phyloP scores from a whole-genome alignment of 805 yeast genomes.

The Sugiyamaella qingdaonensis region DNA sequence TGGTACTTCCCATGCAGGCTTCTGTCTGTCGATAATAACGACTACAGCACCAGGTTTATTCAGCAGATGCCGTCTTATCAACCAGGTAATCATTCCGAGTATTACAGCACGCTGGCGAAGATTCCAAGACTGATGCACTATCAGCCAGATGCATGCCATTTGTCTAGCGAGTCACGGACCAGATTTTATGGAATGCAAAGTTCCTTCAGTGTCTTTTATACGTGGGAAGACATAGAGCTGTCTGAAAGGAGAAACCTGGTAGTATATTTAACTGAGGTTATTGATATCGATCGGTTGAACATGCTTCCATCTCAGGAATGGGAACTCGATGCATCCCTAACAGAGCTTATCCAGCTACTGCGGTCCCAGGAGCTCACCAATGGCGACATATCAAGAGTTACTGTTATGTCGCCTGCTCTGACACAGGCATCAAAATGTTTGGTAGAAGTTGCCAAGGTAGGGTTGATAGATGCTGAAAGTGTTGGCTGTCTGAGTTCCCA shows the following conservation, averaged over 20 bases:
- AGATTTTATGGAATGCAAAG: constrained; percentile 54
- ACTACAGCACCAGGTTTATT: background rate
- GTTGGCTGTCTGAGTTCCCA: constrained; percentile 92
- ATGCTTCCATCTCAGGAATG: constrained; percentile 63
- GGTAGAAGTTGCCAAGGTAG: constrained; percentile 60
- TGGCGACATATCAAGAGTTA: constrained; percentile 3
- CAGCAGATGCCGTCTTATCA: background rate
- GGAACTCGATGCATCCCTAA: constrained; percentile 21
- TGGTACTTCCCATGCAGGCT: constrained; percentile 88
- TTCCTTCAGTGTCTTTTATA: constrained; percentile 65
- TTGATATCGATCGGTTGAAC: constrained; percentile 62
- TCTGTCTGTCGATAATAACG: constrained; percentile 34
- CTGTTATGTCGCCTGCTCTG: constrained; percentile 24
- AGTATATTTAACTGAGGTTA: constrained; percentile 72
- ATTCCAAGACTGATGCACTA: constrained; percentile 55
- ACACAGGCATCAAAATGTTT: constrained; percentile 68
- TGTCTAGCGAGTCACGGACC: constrained; percentile 55
- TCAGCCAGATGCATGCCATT: constrained; percentile 77
- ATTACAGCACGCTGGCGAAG: constrained; percentile 43
- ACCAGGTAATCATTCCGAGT: background rate
- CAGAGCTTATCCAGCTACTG: background rate
- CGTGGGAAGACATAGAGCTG: constrained; percentile 72
- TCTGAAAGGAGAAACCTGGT: constrained; percentile 56
- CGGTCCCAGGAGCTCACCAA: background rate
- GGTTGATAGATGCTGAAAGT: constrained; percentile 81